Evolutionary conservation across 805 yeast species (phyloP).

Genomic region (Candida berthetii): DNA sequence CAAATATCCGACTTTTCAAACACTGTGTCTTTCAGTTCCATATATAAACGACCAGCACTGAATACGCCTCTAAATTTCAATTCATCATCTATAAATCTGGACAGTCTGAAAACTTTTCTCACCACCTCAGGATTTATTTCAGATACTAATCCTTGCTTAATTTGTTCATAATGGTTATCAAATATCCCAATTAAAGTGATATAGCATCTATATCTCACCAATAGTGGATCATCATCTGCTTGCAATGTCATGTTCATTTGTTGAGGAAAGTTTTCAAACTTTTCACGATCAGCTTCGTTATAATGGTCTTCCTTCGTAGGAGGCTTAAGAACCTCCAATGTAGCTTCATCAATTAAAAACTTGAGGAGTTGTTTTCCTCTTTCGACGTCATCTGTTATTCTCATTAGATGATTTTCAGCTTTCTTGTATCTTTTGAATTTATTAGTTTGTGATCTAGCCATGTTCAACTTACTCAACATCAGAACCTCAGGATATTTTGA

Average conservation of each 20-base stretch:
- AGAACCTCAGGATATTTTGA: neutral
- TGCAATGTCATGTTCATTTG: neutral
- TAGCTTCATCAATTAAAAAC: neutral
- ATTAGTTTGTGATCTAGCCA: neutral
- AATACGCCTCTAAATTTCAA: conserved; percentile 27
- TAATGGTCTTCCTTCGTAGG: neutral
- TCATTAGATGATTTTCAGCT: neutral
- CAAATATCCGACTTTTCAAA: conserved; percentile 43
- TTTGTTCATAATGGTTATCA: neutral
- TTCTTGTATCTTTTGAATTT: neutral
- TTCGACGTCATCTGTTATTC: neutral
- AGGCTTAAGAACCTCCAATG: neutral
- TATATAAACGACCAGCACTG: conserved; percentile 28
- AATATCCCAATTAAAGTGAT: neutral
- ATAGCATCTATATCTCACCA: neutral
- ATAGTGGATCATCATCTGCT: neutral
- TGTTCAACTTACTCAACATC: neutral
- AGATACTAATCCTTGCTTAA: no score
- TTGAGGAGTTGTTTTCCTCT: neutral
- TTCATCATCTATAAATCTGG: conserved; percentile 30
- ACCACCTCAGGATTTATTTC: no score
- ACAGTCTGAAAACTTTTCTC: conserved; percentile 29
- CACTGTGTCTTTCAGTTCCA: no score
- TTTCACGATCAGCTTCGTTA: neutral
- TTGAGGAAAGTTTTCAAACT: neutral